phyloP scores from a whole-genome alignment of 306 rosid species.

The Quercus gilva region DNA sequence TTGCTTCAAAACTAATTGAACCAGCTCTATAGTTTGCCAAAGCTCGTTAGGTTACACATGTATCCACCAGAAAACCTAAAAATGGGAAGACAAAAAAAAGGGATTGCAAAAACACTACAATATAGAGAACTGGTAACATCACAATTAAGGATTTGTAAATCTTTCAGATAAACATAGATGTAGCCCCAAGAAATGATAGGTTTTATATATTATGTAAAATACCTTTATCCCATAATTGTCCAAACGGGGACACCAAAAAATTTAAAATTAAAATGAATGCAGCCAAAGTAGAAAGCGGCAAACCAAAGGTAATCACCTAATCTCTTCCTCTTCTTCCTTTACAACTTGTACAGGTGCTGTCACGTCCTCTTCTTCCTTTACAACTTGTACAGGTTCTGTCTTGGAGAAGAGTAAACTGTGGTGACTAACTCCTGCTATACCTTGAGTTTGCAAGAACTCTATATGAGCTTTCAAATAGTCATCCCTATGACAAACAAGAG shows the following conservation, averaged over 20 bases:
- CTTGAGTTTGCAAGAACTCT: slow-evolving; percentile 62
- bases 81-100: neutral
- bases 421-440: slow-evolving; percentile 92
- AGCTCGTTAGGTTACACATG: neutral
- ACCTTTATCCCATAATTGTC: neutral
- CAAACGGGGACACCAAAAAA: neutral
- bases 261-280: neutral
- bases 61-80: neutral
- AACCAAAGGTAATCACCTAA: slow-evolving; percentile 44
- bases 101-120: neutral
- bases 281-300: neutral
- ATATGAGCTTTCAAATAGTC: slow-evolving; percentile 55
- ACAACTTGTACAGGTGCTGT: too few species aligned
- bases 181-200: neutral
- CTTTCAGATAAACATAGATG: neutral
- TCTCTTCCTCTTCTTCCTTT: neutral
- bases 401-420: slow-evolving; percentile 92
- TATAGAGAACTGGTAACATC: neutral
- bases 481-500: slow-evolving; percentile 44
- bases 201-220: neutral
- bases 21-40: too few species aligned
- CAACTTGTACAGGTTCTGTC: slow-evolving; percentile 59
- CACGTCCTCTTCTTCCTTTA: slow-evolving; percentile 47
- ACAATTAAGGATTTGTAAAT: neutral
- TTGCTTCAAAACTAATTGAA: too few species aligned